phyloP scores from a whole-genome alignment of 805 yeast species.

The Debaryomyces prosopidis region DNA sequence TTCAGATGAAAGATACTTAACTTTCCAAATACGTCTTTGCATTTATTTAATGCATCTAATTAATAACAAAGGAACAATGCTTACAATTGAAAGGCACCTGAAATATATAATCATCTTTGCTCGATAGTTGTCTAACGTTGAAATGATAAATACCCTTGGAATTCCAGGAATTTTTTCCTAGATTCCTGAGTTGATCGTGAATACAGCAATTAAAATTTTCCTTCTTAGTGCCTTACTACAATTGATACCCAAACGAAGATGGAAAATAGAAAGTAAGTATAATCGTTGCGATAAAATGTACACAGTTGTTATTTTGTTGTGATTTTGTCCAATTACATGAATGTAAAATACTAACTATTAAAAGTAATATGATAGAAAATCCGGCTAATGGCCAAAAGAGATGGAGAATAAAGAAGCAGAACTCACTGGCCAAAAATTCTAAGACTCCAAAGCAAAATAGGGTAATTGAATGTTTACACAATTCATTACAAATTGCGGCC shows the following conservation, averaged over 20 bases:
- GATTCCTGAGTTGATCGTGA: not conserved
- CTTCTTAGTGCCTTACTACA: not conserved
- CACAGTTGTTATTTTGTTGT: not conserved
- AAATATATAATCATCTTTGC: too few relatives aligned
- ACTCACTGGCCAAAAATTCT: conserved; percentile 1
- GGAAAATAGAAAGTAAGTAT: conserved; percentile 7
- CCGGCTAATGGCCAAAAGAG: conserved; percentile 47
- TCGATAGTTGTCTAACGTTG: too few relatives aligned
- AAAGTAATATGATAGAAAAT: conserved; percentile 17
- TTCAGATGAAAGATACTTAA: too few relatives aligned
- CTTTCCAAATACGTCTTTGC: not conserved
- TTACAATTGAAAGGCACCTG: not conserved
- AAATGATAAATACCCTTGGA: conserved; percentile 4
- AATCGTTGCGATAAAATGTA: not conserved
- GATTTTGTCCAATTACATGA: too few relatives aligned
- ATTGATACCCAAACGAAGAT: conserved; percentile 5
- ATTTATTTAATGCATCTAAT: not conserved
- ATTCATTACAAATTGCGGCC: conserved; percentile 42
- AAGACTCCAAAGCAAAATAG: conserved; percentile 17
- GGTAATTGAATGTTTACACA: conserved; percentile 38
- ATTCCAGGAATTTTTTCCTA: not conserved
- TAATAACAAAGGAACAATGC: not conserved
- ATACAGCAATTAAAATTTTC: not conserved
- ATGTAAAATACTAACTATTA: not conserved
- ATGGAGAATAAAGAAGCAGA: conserved; percentile 41